Conservation (phyloP, 2,329 filamentous ascomycete genomes). For the Fusarium sterilihyphosum region DNA sequence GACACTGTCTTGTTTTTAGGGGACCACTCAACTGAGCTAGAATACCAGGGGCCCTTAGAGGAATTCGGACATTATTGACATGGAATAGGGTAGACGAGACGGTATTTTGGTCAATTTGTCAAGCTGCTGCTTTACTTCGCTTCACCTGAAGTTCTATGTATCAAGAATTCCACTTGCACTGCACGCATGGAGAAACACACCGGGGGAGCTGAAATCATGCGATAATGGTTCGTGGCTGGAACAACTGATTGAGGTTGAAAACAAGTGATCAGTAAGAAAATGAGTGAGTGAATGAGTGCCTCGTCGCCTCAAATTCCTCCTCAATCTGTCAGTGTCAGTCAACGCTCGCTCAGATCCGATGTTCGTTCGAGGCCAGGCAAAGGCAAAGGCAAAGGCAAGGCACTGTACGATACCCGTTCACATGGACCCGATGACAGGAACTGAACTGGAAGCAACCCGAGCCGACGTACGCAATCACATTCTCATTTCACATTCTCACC, state of each 20-base stretch:
- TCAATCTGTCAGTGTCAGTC: neutral
- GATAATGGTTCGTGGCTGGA: slow-evolving; percentile 15
- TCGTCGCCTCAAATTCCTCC: slow-evolving; percentile 1
- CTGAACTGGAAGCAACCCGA: neutral
- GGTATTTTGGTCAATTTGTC: neutral
- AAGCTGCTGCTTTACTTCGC: neutral
- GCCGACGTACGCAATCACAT: neutral
- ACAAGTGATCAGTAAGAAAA: slow-evolving; percentile 1
- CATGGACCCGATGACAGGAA: slow-evolving; percentile 15
- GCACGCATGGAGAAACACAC: slow-evolving; percentile 3
- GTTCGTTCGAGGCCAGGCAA: neutral
- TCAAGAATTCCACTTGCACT: neutral
- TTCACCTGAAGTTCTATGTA: neutral
- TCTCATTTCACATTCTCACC: slow-evolving; percentile 17
- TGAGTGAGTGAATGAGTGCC: neutral
- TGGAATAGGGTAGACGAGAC: slow-evolving; percentile 32
- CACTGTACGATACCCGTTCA: slow-evolving; percentile 21
- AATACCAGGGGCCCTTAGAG: slow-evolving; percentile 10
- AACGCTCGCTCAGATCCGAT: slow-evolving; percentile 1
- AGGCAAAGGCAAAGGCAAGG: slow-evolving; percentile 2
- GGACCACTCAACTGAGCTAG: slow-evolving; percentile 2
- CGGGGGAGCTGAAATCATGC: slow-evolving; percentile 9
- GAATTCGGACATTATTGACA: slow-evolving; percentile 13
- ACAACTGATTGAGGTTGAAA: neutral
- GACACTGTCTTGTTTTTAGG: slow-evolving; percentile 28